Percentiles rank a stretch among this genome's conserved stretches.
These are phyloP conservation scores for Neurospora sp. DNA, from an alignment of 495 filamentous ascomycete genomes.

Conservation along the genomic window DNA sequence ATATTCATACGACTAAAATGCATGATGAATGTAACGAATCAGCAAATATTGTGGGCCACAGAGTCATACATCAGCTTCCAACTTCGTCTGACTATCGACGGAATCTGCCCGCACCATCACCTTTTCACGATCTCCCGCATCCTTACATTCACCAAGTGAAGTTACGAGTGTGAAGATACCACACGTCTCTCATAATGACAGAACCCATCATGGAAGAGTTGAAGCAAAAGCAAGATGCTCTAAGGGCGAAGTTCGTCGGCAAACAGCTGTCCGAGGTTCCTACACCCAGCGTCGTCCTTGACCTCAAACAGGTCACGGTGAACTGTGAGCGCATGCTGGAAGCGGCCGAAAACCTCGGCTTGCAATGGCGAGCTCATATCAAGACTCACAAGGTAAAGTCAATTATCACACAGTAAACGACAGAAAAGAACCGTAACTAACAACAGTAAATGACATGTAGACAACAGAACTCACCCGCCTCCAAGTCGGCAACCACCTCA, in stretches of 20 bases:
- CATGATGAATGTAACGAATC: background rate
- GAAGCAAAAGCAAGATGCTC: conserved; percentile 23
- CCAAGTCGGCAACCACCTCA: conserved; percentile 51
- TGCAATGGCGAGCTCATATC: conserved; percentile 71
- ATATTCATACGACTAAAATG: background rate
- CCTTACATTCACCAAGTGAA: background rate
- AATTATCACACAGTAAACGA: background rate
- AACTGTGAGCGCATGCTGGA: conserved; percentile 71
- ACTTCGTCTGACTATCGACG: background rate
- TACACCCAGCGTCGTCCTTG: conserved; percentile 60
- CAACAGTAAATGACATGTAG: background rate
- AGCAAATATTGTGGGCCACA: background rate
- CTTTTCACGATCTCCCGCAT: background rate
- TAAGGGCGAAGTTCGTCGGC: conserved; percentile 46
- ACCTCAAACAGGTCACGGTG: conserved; percentile 51
- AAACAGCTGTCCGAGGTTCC: conserved; percentile 49
- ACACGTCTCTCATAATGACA: background rate
- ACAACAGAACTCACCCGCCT: conserved; percentile 63
- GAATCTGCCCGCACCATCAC: background rate
- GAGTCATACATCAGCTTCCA: background rate
- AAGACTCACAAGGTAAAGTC: conserved; percentile 71
- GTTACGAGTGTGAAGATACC: background rate
- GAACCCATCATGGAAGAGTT: background rate
- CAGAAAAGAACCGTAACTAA: background rate
- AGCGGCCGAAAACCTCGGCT: conserved; percentile 43